Base-by-base conservation (phyloP, 169 alveolate species). In the Cryptosporidium xiaoi region DNA sequence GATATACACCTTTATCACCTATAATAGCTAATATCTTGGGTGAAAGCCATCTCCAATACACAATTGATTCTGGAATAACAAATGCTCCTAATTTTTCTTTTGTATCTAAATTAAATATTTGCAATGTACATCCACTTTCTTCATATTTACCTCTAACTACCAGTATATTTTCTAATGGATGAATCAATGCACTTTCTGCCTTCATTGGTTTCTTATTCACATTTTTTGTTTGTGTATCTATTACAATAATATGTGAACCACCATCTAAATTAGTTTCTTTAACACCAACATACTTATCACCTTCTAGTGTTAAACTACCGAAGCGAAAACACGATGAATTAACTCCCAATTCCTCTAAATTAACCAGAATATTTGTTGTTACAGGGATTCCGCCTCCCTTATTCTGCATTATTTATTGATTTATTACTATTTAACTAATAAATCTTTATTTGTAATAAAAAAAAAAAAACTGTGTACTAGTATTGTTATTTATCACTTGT, bases 101-200 rank as follows among this genome's bases (percentile, higher is more conserved):
- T 13, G 96, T 83, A 82, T 96, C 99, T 64, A 98, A 92, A 90
- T 98, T 95, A 90, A 94, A 98, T 16, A 97, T 95, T 94, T 97
- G 96, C 33, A 97, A 94, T 16, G 93, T 91, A 51, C 87, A 90
- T 46, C 91, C 71, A 91, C 71, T 77, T 50, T 77, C 83, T 65
- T 93, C 82, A 92, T 55, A 18, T 91, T 64, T 89, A 2, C 99
- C 99, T 90, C 97, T 95, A 58, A 97, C 94, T 46, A 99, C 99
- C 82, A 98, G 95, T 62, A 97, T 95, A 84, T 96, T 96, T 69
- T 95, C 94, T 36, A 92, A 71, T n/a, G 99, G 99, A 91, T 98
- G 98, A 96, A 97, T 96, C 82, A 98, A 91, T 7, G 97, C 98
- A 13, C 97, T 94, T 60, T 98, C 99, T 44, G 99, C 99, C 93